Percentiles rank a stretch among this genome's conserved stretches.
phyloP scores from a whole-genome alignment of 306 rosid species.

The Boehmeria nivea region DNA sequence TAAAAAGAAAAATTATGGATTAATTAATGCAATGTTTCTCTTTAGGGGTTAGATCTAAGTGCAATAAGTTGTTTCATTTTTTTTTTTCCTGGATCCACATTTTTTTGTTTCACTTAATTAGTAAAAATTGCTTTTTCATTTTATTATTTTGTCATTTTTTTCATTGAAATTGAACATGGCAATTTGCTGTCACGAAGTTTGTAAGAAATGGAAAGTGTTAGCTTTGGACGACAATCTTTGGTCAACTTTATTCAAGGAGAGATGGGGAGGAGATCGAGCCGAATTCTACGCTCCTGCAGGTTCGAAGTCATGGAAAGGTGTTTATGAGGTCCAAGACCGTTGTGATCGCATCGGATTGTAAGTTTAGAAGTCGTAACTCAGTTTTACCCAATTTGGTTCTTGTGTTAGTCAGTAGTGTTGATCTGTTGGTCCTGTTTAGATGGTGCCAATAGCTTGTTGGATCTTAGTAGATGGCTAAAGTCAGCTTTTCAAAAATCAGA shows the following conservation, averaged over 20 bases:
- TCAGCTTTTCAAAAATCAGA: no score
- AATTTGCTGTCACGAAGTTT: no score
- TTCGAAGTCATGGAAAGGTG: conserved; percentile 60
- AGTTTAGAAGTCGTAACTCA: conserved; percentile 19
- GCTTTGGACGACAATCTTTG: conserved; percentile 51
- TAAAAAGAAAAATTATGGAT: no score
- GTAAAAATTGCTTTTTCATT: neutral
- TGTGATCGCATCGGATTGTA: conserved; percentile 67
- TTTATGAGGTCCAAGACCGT: conserved; percentile 61
- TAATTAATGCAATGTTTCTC: no score
- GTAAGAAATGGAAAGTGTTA: conserved; percentile 64
- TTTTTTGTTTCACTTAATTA: no score
- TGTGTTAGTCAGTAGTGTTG: no score
- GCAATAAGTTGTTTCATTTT: neutral
- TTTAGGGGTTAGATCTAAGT: conserved; percentile 7
- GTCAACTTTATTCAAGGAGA: conserved; percentile 62
- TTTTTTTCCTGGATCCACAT: neutral
- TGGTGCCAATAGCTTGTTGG: no score
- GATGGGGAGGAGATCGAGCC: conserved; percentile 70
- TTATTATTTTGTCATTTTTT: neutral
- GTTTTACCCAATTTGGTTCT: no score
- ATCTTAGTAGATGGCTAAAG: no score
- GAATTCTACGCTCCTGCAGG: conserved; percentile 42
- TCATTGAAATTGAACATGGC: no score
- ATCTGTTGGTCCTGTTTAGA: no score